phyloP scores from a whole-genome alignment of 1,139 yeast species.

The Debaryomyces subglobosus region DNA sequence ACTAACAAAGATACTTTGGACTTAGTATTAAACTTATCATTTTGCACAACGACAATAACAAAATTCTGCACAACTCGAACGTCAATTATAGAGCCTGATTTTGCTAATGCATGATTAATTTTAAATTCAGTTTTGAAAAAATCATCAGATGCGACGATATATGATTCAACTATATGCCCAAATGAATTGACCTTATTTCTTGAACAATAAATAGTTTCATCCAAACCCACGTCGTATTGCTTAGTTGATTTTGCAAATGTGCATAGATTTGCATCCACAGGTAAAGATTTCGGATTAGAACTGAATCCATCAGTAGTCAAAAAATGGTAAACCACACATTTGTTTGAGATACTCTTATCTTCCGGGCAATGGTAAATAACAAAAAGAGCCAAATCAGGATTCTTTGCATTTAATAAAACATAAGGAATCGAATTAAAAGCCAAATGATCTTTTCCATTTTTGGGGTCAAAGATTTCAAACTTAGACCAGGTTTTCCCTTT shows the following conservation, averaged over 20 bases:
- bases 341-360: slow-evolving; percentile 17
- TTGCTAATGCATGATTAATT: slow-evolving; percentile 24
- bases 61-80: slow-evolving; percentile 55
- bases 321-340: slow-evolving; percentile 42
- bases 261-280: slow-evolving; percentile 45
- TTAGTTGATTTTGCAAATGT: slow-evolving; percentile 51
- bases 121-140: slow-evolving; percentile 47
- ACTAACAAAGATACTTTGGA: slow-evolving; percentile 53
- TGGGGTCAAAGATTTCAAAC: slow-evolving; percentile 31
- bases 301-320: slow-evolving; percentile 60
- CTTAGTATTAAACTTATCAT: slow-evolving; percentile 47
- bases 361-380: slow-evolving; percentile 41
- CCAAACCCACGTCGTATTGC: slow-evolving; percentile 41
- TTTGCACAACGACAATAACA: slow-evolving; percentile 52
- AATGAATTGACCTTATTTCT: slow-evolving; percentile 43
- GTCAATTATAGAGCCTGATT: slow-evolving; percentile 47
- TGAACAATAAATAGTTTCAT: slow-evolving; percentile 54
- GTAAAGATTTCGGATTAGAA: slow-evolving; percentile 40
- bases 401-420: slow-evolving; percentile 41
- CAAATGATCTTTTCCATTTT: slow-evolving; percentile 13
- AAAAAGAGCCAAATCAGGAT: slow-evolving; percentile 44
- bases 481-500: slow-evolving; percentile 60
- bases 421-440: slow-evolving; percentile 19
- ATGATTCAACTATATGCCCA: slow-evolving; percentile 46
- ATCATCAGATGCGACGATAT: slow-evolving; percentile 52